Percentiles rank a stretch among this genome's conserved stretches.
These are phyloP conservation scores for Populus simonii DNA, from an alignment of 345 rosid species.

Conservation along the genomic window DNA sequence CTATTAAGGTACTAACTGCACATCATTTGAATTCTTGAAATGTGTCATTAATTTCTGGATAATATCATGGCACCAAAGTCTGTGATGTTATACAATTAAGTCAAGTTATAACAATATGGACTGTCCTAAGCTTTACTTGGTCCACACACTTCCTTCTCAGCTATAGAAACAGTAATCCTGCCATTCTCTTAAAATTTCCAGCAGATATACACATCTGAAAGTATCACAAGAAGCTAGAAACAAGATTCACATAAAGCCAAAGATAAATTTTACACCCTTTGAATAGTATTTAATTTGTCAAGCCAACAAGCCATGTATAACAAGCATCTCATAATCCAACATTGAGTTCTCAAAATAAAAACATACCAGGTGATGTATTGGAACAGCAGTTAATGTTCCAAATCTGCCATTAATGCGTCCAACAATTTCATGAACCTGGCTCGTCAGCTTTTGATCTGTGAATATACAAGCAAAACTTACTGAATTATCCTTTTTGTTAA, in stretches of 20 bases:
- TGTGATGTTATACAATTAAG: too few species aligned
- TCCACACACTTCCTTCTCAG: too few species aligned
- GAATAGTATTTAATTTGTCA: not conserved
- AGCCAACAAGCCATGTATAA: not conserved
- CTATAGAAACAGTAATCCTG: too few species aligned
- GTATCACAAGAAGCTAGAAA: not conserved
- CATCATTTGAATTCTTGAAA: too few species aligned
- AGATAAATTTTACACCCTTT: not conserved
- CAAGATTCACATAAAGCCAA: not conserved
- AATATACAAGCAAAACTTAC: not conserved
- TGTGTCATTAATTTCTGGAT: too few species aligned
- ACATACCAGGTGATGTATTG: slow-evolving; percentile 93
- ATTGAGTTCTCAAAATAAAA: slow-evolving; percentile 16
- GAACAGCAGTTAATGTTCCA: slow-evolving; percentile 91
- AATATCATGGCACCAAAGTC: too few species aligned
- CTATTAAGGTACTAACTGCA: too few species aligned
- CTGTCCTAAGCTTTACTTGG: too few species aligned
- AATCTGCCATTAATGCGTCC: slow-evolving; percentile 99
- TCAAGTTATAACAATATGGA: too few species aligned
- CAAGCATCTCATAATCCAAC: not conserved
- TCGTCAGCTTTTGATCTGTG: slow-evolving; percentile 95
- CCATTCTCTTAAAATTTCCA: not conserved
- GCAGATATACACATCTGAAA: not conserved
- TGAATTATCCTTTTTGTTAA: not conserved
- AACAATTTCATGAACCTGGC: slow-evolving; percentile 99